Conservation (phyloP, 1,284 basidiomycete species). For the Malassezia cuniculi region DNA sequence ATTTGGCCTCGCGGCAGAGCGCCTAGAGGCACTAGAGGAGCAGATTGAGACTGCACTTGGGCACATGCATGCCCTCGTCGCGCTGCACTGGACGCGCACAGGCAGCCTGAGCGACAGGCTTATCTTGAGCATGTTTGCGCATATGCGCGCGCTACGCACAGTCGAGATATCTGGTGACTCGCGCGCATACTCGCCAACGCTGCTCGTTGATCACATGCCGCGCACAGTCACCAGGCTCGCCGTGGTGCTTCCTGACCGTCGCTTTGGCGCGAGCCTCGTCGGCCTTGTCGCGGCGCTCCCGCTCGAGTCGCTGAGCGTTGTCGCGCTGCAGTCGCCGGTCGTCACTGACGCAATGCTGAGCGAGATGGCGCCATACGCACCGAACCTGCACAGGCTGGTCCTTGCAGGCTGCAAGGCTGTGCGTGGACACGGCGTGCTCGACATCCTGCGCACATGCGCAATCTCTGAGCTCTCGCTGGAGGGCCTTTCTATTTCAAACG, state of each 20-base stretch:
- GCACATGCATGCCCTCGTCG: conserved; percentile 18
- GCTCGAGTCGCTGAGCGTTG: conserved; percentile 16
- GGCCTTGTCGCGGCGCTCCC: conserved; percentile 1
- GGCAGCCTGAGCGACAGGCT: conserved; percentile 36
- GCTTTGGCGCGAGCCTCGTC: conserved; percentile 1
- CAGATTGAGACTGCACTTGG: conserved; percentile 20
- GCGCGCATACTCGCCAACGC: conserved; percentile 21
- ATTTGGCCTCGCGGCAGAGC: conserved; percentile 33
- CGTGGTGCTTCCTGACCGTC: conserved; percentile 15
- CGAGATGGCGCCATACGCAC: conserved; percentile 14
- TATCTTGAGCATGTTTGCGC: conserved; percentile 17
- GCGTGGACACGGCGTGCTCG: conserved; percentile 20
- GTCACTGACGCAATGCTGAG: conserved; percentile 23
- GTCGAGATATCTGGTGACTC: conserved; percentile 36
- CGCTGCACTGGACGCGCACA: conserved; percentile 36
- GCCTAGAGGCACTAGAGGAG: conserved; percentile 29
- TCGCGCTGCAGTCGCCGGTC: conserved; percentile 27
- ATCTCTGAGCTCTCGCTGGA: conserved; percentile 36
- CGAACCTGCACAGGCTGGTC: conserved; percentile 19
- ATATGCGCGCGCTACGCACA: conserved; percentile 13
- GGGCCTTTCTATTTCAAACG: conserved; percentile 15
- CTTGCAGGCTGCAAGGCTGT: conserved; percentile 34
- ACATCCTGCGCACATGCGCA: conserved; percentile 14
- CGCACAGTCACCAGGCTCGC: conserved; percentile 10
- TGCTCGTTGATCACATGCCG: conserved; percentile 19